phyloP scores from a whole-genome alignment of 1,284 basidiomycete species.

The Moniliophthora roreri region DNA sequence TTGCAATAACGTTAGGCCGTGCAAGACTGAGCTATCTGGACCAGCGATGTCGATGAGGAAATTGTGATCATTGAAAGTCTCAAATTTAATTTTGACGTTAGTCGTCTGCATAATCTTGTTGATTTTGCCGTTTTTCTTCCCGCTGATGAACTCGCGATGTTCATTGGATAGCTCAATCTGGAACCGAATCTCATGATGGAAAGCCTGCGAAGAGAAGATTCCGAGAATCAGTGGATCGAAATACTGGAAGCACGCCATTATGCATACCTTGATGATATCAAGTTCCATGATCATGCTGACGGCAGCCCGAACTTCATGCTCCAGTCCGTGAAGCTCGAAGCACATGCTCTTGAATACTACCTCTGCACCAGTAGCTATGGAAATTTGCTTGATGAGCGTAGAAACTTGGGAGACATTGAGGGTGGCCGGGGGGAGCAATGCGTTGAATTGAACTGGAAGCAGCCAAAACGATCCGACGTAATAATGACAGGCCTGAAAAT shows the following conservation, averaged over 20 bases:
- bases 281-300: constrained; percentile 87
- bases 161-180: constrained; percentile 98
- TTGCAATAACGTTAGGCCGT: constrained; percentile 88
- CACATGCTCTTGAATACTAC: constrained; percentile 97
- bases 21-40: constrained; percentile 79
- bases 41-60: constrained; percentile 95
- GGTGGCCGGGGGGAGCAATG: constrained; percentile 79
- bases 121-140: constrained; percentile 98
- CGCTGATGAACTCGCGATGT: constrained; percentile 97
- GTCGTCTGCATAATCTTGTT: constrained; percentile 98
- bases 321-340: constrained; percentile 97
- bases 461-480: constrained; percentile 97
- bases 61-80: constrained; percentile 98
- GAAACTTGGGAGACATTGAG: constrained; percentile 86
- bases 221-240: no score
- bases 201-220: constrained; percentile 51
- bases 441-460: constrained; percentile 90
- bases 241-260: constrained; percentile 1
- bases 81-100: constrained; percentile 98
- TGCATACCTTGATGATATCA: constrained; percentile 81
- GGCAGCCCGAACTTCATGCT: constrained; percentile 87
- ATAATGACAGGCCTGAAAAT: constrained; percentile 84
- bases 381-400: constrained; percentile 84
- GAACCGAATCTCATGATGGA: constrained; percentile 97
- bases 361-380: constrained; percentile 87